phyloP scores from a whole-genome alignment of 495 filamentous ascomycete species.

The Penicillium simplicissimum region DNA sequence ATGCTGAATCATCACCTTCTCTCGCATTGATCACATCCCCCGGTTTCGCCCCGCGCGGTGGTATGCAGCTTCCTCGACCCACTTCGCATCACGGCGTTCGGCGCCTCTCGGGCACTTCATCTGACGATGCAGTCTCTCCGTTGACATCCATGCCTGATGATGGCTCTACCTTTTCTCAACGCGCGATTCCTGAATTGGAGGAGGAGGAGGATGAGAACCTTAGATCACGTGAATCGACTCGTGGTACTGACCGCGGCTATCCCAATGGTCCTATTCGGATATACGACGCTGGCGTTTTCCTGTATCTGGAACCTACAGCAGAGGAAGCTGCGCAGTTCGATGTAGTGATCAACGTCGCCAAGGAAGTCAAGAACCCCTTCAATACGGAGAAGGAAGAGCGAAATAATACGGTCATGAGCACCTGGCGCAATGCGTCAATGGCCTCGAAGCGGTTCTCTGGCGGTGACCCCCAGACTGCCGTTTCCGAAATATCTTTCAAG shows the following conservation, averaged over 20 bases:
- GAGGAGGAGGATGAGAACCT: conserved; percentile 86
- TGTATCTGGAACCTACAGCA: conserved; percentile 86
- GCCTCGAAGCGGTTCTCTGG: conserved; percentile 44
- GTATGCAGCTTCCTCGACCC: conserved; percentile 63
- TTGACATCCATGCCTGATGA: conserved; percentile 30
- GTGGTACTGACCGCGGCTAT: conserved; percentile 70
- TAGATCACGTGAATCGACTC: conserved; percentile 69
- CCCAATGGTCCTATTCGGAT: conserved; percentile 90
- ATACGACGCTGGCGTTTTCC: conserved; percentile 86
- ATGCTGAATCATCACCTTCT: conserved; percentile 70
- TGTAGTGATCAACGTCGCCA: conserved; percentile 92
- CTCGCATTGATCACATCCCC: conserved; percentile 60
- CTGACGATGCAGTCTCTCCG: conserved; percentile 33
- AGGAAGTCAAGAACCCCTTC: conserved; percentile 92
- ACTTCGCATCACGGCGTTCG: conserved; percentile 38
- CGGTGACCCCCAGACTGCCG: conserved; percentile 67
- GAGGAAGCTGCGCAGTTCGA: conserved; percentile 87
- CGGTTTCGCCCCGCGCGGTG: conserved; percentile 57
- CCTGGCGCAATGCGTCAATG: conserved; percentile 39
- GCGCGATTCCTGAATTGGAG: conserved; percentile 44
- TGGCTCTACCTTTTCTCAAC: conserved; percentile 21
- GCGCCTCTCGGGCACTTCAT: conserved; percentile 22
- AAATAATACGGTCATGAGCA: conserved; percentile 43
- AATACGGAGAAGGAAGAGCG: conserved; percentile 33
- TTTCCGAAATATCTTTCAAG: conserved; percentile 66